Evolutionary conservation across 805 yeast species (phyloP), one percentile per base, ranked within the genome.

Genomic region (Ogataea nakhonphanomensis): DNA sequence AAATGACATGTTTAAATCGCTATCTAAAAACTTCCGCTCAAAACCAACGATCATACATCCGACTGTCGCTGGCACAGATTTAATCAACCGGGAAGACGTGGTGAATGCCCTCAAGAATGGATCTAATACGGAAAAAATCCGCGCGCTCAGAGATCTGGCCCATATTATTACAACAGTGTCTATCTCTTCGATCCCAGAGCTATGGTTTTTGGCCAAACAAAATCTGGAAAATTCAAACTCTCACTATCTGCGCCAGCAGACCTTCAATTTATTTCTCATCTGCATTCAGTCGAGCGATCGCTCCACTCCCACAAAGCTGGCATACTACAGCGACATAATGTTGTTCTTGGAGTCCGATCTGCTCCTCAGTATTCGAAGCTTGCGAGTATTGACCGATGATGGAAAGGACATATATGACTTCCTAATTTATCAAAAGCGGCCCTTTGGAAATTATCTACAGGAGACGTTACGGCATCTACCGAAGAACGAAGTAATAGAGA

Each of bases 181-280:
- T 3, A 70, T 79, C 2, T 69, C 81, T 0, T 73, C 83, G 2
- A 69, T 85, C 4, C 79, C 86, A 0, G 89, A 84, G 46, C 69
- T 86, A 1, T 87, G 96, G 96, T 78, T 81, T 57, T 62, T 79
- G 37, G 81, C 83, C 0, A 65, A 74, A 44, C 76, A 71, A 36
- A 60, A 81, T 57, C 68, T 84, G 36, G 64, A 65, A 6, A 55
- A 63, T 0, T 55, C 58, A 3, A 57, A 53, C 24, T 53, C 51
- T 14, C 41, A 57, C 1, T 65, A 61, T 12, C 58, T 67, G 3
- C 62, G 81, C 21, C 61, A 71, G 24, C 71, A 74, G 1, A 79
- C 81, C 0, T 58, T 85, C 25, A 58, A 67, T 12, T 63, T 88
- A 17, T 58, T 85, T 53, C 54, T 61, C 6, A 67, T 69, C 36